phyloP scores from a whole-genome alignment of 768 basidiomycete genomes.

The Myochromella boudieri region DNA sequence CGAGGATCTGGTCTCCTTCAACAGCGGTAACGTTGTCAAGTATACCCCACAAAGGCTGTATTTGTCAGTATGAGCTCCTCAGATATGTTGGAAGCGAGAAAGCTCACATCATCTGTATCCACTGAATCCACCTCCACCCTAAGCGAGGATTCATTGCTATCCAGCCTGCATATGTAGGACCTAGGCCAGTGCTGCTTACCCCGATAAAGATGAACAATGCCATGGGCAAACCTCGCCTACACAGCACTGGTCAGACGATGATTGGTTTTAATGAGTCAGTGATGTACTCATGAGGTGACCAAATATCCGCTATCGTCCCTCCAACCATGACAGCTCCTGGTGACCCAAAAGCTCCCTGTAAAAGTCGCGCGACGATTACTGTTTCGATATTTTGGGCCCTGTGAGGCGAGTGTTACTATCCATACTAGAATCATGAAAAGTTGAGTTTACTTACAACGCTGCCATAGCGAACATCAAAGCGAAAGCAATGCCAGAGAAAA shows the following conservation, averaged over 20 bases:
- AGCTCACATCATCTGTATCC: constrained; percentile 72
- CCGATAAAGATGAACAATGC: constrained; percentile 64
- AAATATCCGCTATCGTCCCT: constrained; percentile 74
- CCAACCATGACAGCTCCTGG: constrained; percentile 74
- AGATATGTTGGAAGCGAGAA: constrained; percentile 10
- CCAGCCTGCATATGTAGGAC: constrained; percentile 65
- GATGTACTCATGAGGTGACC: constrained; percentile 57
- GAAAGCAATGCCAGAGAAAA: constrained; percentile 49
- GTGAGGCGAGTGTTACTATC: neutral
- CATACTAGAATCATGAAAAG: neutral
- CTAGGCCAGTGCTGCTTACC: constrained; percentile 61
- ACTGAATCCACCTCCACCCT: constrained; percentile 84
- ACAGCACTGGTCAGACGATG: neutral
- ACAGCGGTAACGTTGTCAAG: constrained; percentile 45
- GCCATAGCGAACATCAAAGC: constrained; percentile 49
- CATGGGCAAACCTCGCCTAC: constrained; percentile 78
- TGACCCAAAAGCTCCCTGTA: constrained; percentile 67
- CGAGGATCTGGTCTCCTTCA: constrained; percentile 76
- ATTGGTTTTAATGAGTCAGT: no score
- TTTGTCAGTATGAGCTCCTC: neutral
- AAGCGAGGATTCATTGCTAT: constrained; percentile 57
- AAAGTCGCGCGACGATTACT: constrained; percentile 61
- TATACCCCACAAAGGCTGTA: constrained; percentile 56
- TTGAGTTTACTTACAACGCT: constrained; percentile 34
- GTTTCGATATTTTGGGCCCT: constrained; percentile 56